phyloP scores from a whole-genome alignment of 192 early-diverging fungal genomes.

The Backusella psychrophila region DNA sequence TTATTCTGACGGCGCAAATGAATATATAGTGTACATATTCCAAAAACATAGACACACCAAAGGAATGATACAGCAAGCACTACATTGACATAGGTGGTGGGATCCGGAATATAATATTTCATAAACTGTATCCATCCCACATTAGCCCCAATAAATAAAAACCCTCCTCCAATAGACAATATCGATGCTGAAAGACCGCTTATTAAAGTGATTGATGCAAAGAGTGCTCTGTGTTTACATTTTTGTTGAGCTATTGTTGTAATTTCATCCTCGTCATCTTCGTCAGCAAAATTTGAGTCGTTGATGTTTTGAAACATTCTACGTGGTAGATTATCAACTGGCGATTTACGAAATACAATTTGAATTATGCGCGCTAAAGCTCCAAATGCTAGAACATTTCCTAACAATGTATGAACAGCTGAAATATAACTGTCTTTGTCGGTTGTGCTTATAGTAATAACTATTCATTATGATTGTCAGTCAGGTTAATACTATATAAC shows the following conservation, averaged over 20 bases:
- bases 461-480: neutral
- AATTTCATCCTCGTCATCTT: slow-evolving; percentile 8
- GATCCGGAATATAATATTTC: slow-evolving; percentile 35
- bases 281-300: slow-evolving; percentile 2
- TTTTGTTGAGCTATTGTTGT: neutral
- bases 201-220: slow-evolving; percentile 35
- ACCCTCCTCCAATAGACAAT: slow-evolving; percentile 36
- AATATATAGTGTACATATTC: slow-evolving; percentile 12
- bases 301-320: slow-evolving; percentile 5
- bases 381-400: slow-evolving; percentile 16
- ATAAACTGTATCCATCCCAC: slow-evolving; percentile 36
- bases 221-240: slow-evolving; percentile 18
- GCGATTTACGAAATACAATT: slow-evolving; percentile 23
- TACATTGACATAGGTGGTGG: slow-evolving; percentile 42
- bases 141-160: slow-evolving; percentile 40
- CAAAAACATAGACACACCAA: slow-evolving; percentile 27
- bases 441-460: neutral
- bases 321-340: slow-evolving; percentile 18
- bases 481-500: neutral
- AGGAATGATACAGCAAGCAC: slow-evolving; percentile 39
- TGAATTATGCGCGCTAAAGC: slow-evolving; percentile 10
- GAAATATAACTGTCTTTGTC: slow-evolving; percentile 7
- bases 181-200: slow-evolving; percentile 37
- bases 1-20: neutral
- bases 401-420: slow-evolving; percentile 9